Evolutionary conservation across 179 eudicot species (phyloP).

Genomic region (Carnegiea gigantea): DNA sequence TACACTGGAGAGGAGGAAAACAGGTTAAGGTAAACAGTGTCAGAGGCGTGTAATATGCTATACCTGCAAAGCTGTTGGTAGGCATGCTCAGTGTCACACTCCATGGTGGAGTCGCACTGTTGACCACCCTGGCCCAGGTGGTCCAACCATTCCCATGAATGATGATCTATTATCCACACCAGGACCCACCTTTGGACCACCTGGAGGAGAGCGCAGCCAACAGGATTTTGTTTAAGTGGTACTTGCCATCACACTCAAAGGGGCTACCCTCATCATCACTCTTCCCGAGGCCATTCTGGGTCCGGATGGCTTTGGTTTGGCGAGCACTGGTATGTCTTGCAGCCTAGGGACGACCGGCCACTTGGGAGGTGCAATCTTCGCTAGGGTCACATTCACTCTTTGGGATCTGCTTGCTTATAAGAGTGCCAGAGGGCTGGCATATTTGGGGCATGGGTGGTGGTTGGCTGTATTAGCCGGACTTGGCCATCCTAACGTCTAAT

Average conservation of each 20-base stretch:
- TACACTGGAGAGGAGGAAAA: not conserved
- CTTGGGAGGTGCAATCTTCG: slow-evolving; percentile 31
- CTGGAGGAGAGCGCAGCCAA: slow-evolving; percentile 52
- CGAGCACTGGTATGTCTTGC: slow-evolving; percentile 43
- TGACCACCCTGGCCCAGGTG: slow-evolving; percentile 43
- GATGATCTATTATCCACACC: slow-evolving; percentile 40
- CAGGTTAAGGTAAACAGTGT: slow-evolving; percentile 14
- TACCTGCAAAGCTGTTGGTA: slow-evolving; percentile 43
- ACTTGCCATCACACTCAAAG: slow-evolving; percentile 36
- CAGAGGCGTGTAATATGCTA: slow-evolving; percentile 50
- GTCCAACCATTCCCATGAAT: slow-evolving; percentile 34
- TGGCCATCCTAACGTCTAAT: no score
- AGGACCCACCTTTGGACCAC: slow-evolving; percentile 20
- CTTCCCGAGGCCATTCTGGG: slow-evolving; percentile 39
- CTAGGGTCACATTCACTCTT: slow-evolving; percentile 36
- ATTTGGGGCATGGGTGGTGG: slow-evolving; percentile 24
- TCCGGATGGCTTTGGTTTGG: slow-evolving; percentile 40
- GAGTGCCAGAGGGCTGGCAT: slow-evolving; percentile 34
- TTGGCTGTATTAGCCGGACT: not conserved
- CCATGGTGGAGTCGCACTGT: slow-evolving; percentile 51
- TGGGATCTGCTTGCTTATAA: slow-evolving; percentile 28
- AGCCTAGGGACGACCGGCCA: slow-evolving; percentile 28
- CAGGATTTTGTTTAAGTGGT: slow-evolving; percentile 28
- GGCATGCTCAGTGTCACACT: slow-evolving; percentile 48
- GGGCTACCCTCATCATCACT: slow-evolving; percentile 48